Percentiles rank a stretch among this genome's conserved stretches.
Conservation (phyloP, 2,329 filamentous ascomycete species). For the Claviceps humidiphila region DNA sequence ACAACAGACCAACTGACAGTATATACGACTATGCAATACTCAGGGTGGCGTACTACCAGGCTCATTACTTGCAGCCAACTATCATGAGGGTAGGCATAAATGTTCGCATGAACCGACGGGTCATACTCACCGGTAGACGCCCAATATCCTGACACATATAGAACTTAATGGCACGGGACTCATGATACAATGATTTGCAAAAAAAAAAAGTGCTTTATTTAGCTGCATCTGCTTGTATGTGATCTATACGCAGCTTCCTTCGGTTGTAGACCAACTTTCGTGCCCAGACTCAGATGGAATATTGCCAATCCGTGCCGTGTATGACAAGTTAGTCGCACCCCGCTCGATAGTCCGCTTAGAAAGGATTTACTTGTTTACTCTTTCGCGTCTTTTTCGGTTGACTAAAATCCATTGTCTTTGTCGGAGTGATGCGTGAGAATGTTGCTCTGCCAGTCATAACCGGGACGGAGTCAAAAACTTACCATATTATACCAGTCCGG, state of each 20-base stretch:
- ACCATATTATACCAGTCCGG: conserved; percentile 79
- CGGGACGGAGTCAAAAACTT: conserved; percentile 12
- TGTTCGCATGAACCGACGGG: background rate
- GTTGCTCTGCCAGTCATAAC: background rate
- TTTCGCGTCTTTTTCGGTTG: background rate
- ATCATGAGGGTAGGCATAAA: background rate
- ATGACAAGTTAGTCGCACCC: background rate
- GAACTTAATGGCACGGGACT: background rate
- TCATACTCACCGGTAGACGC: background rate
- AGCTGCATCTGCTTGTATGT: background rate
- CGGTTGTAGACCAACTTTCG: no score
- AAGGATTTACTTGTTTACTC: background rate
- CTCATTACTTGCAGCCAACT: background rate
- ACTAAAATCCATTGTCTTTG: conserved; percentile 1
- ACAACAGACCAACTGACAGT: background rate
- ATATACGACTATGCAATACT: background rate
- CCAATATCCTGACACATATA: background rate
- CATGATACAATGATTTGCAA: background rate
- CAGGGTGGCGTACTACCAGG: background rate
- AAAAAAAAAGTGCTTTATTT: background rate
- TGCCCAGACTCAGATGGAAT: background rate
- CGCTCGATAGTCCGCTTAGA: background rate
- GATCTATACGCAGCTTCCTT: background rate
- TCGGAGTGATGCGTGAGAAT: background rate
- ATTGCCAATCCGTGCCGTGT: background rate